phyloP scores from a whole-genome alignment of 345 rosid species.

The Lepidium sativum region DNA sequence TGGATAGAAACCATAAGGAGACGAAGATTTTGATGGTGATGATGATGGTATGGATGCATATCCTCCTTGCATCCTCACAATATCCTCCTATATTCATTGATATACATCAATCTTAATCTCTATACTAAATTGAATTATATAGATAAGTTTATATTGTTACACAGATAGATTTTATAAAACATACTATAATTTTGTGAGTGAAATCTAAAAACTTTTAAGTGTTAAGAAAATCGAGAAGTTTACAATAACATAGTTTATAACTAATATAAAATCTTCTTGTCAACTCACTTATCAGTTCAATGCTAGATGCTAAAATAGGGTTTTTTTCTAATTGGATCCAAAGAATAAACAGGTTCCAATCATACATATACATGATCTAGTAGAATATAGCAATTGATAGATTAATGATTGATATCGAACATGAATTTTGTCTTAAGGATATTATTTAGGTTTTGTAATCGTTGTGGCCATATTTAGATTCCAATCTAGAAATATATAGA shows the following conservation, averaged over 20 bases:
- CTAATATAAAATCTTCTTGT: background rate
- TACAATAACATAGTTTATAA: background rate
- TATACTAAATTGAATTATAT: background rate
- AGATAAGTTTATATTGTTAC: background rate
- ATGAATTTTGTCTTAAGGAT: background rate
- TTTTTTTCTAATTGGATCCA: background rate
- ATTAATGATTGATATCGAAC: background rate
- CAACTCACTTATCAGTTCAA: background rate
- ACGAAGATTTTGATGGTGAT: slow-evolving; percentile 34
- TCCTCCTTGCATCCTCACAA: slow-evolving; percentile 42
- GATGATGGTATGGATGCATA: slow-evolving; percentile 50
- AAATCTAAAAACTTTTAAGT: background rate
- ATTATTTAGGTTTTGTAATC: background rate
- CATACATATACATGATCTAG: background rate
- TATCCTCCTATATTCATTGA: slow-evolving; percentile 58
- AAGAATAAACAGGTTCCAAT: background rate
- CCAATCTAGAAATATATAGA: background rate
- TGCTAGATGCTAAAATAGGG: background rate
- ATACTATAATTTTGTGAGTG: background rate
- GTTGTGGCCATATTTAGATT: background rate
- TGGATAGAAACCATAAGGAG: slow-evolving; percentile 61
- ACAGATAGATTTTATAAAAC: background rate
- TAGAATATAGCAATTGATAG: background rate
- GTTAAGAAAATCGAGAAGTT: background rate
- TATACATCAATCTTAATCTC: background rate